These are phyloP conservation scores for Talaromyces sp. DNA, from an alignment of 2,329 filamentous ascomycete species.

Conservation along the genomic window DNA sequence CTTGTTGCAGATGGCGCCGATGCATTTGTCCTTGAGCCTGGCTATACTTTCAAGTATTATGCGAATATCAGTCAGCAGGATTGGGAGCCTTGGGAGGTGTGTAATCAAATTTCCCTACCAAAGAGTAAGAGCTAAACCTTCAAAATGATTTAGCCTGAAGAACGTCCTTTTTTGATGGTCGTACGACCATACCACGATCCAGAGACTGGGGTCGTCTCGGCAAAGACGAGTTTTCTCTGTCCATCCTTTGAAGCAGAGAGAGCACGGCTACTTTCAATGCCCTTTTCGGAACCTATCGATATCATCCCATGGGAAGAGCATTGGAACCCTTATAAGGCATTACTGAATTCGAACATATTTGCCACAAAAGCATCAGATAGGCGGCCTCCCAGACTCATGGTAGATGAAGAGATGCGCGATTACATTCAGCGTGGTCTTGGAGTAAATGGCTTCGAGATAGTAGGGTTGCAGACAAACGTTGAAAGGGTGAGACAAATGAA, in stretches of 20 bases:
- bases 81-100: conserved; percentile 58
- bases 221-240: conserved; percentile 57
- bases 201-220: conserved; percentile 42
- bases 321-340: conserved; percentile 59
- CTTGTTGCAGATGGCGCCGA: conserved; percentile 51
- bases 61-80: conserved; percentile 59
- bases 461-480: conserved; percentile 53
- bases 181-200: conserved; percentile 47
- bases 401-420: conserved; percentile 63
- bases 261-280: conserved; percentile 57
- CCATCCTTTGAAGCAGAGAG: conserved; percentile 60
- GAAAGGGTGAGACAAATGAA: conserved; percentile 60
- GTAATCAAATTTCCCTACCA: not conserved
- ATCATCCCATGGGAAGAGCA: conserved; percentile 62
- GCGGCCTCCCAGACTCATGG: conserved; percentile 49
- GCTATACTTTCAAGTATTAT: conserved; percentile 63
- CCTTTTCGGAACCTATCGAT: conserved; percentile 49
- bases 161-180: conserved; percentile 61
- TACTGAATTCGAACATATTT: conserved; percentile 47
- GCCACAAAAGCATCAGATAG: conserved; percentile 7
- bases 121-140: not conserved
- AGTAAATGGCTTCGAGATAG: conserved; percentile 53
- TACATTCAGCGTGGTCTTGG: conserved; percentile 58
- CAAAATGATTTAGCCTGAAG: conserved; percentile 49
- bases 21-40: conserved; percentile 61